Evolutionary conservation across 192 early-diverging fungal genomes (phyloP).

Genomic region (Entomortierella lignicola): DNA sequence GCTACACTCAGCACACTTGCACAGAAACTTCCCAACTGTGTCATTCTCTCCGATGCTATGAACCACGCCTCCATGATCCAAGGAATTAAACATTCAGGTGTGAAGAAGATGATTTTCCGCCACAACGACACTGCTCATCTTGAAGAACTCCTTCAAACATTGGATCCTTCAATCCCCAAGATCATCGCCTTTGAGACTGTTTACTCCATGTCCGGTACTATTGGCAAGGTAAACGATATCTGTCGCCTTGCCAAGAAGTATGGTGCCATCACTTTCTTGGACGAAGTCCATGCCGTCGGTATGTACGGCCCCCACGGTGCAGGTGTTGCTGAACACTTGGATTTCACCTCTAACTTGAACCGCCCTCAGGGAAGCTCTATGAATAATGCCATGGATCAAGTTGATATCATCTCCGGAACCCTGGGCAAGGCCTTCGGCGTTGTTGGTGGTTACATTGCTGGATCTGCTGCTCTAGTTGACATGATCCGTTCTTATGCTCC

Average conservation of each 20-base stretch:
- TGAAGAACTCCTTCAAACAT: slow-evolving; percentile 82
- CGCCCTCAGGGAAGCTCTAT: slow-evolving; percentile 56
- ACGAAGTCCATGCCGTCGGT: slow-evolving; percentile 99
- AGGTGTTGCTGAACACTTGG: slow-evolving; percentile 95
- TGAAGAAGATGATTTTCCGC: slow-evolving; percentile 88
- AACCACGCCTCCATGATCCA: slow-evolving; percentile 99
- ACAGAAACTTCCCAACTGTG: slow-evolving; percentile 87
- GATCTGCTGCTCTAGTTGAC: slow-evolving; percentile 87
- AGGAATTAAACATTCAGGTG: slow-evolving; percentile 92
- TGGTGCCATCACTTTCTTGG: slow-evolving; percentile 95
- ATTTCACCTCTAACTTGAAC: slow-evolving; percentile 75
- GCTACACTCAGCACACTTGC: slow-evolving; percentile 93
- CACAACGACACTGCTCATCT: slow-evolving; percentile 94
- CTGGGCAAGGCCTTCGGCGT: slow-evolving; percentile 98
- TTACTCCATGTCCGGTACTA: slow-evolving; percentile 97
- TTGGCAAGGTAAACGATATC: slow-evolving; percentile 93
- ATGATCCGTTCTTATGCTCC: slow-evolving; percentile 98
- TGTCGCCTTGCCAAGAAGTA: slow-evolving; percentile 92
- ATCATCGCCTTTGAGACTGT: slow-evolving; percentile 97
- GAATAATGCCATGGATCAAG: slow-evolving; percentile 79
- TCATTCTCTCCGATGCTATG: slow-evolving; percentile 93
- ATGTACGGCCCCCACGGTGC: slow-evolving; percentile 96
- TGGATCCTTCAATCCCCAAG: slow-evolving; percentile 89
- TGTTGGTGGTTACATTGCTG: slow-evolving; percentile 97
- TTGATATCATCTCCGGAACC: slow-evolving; percentile 97